Evolutionary conservation across 108 stramenopile genomes (phyloP).

Genomic region (Aurantiochytrium sp.): DNA sequence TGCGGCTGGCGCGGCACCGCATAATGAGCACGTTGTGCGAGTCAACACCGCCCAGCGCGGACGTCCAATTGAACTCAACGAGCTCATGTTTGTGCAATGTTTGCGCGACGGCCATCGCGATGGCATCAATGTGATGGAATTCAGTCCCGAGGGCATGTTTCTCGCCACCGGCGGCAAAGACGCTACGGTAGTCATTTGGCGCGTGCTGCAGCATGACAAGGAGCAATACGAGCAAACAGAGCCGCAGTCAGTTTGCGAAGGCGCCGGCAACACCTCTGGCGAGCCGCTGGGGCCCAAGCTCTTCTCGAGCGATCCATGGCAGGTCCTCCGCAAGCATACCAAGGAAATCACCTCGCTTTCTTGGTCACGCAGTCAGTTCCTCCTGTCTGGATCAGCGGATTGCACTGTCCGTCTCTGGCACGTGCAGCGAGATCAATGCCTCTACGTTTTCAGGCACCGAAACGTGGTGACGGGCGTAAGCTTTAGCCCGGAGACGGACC

Average conservation of each 20-base stretch:
- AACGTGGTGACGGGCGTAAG: neutral
- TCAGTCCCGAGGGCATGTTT: conserved; percentile 5
- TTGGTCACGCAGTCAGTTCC: neutral
- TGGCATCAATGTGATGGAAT: neutral
- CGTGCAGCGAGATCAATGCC: neutral
- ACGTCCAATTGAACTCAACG: neutral
- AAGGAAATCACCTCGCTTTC: neutral
- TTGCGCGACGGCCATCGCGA: neutral
- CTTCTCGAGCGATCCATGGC: neutral
- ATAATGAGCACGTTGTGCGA: neutral
- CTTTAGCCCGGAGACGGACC: neutral
- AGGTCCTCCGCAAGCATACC: neutral
- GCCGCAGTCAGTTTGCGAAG: neutral
- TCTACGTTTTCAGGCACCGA: neutral
- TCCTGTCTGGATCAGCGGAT: neutral
- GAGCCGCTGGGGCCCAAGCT: neutral
- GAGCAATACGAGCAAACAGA: neutral
- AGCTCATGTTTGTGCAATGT: conserved; percentile 3
- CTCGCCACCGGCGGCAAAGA: neutral
- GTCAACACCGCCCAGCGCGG: neutral
- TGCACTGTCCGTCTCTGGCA: neutral
- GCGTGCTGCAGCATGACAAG: neutral
- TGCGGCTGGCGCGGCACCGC: neutral
- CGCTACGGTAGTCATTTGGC: neutral
- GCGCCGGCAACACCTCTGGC: neutral